Evolutionary conservation across 257 asterid species (phyloP), one percentile per base, ranked within the genome.

Genomic region (Plantago ovata): DNA sequence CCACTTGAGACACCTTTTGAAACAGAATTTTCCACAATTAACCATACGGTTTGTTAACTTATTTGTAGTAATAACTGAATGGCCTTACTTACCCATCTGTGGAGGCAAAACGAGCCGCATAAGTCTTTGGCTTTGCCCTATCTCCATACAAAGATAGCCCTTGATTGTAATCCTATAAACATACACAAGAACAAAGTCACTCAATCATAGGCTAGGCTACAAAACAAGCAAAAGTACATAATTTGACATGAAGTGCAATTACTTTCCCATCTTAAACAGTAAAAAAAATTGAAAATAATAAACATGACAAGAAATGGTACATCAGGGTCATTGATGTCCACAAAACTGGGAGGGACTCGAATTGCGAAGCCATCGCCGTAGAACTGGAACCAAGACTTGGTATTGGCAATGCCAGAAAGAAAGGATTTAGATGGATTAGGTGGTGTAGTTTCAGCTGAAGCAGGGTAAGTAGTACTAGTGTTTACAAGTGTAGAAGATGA

Each of bases 81-180:
- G n/a, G n/a, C n/a, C n/a, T n/a, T n/a, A n/a, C 43, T 62, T 84
- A 92, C 98, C 98, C 95, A 73, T 92, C 98, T 5, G 84, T 63
- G 58, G 97, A 72, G 19, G 95, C 86, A 71, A 88, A 92, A 49
- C 91, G 97, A 18, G 97, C 98, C 28, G 97, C 98, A 69, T 72
- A 89, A 40, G 86, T 65, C 83, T 76, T 92, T 45, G 98, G 89
- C 74, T 92, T 88, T 38, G 81, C 97, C 79, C 84, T 88, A 68
- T 92, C 98, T 61, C 97, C 98, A 61, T 88, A 92, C 12, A 92
- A 93, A 38, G 95, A 82, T 45, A 81, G 56, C 62, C 98, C 98
- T 72, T 82, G 94, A 74, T 79, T 82, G 69, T 73, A 76, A 69
- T 92, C 95, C 98, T 85, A 60, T 64, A 73, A 23, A 66, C 32